Evolutionary conservation across 139 green algal species (phyloP).

Genomic region (Chlorella sp.): DNA sequence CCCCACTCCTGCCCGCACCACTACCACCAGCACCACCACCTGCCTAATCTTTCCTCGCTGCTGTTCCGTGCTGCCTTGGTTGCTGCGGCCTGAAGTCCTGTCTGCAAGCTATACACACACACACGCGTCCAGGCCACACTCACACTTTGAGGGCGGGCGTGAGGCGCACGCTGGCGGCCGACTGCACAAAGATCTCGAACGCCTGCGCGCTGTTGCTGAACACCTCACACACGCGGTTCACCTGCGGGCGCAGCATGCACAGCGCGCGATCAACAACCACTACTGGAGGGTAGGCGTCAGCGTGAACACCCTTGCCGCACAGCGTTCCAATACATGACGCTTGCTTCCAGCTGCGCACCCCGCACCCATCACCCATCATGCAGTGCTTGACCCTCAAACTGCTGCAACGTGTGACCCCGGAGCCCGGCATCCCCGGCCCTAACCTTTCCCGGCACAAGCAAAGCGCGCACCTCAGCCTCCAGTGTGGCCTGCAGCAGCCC

Average conservation of each 20-base stretch:
- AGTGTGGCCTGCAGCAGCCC: neutral
- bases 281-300: neutral
- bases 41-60: neutral
- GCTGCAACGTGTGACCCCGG: too few species aligned
- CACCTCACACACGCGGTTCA: neutral
- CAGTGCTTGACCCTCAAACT: neutral
- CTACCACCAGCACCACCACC: too few species aligned
- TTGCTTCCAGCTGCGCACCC: neutral
- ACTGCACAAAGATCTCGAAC: neutral
- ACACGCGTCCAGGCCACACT: neutral
- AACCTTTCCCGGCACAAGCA: too few species aligned
- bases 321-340: neutral
- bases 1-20: too few species aligned
- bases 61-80: too few species aligned
- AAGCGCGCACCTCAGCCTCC: neutral
- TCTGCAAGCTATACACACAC: too few species aligned
- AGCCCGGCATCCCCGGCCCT: too few species aligned
- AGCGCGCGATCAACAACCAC: neutral
- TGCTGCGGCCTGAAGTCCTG: too few species aligned
- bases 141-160: neutral
- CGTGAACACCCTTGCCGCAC: neutral
- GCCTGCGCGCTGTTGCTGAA: neutral
- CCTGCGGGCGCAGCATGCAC: too few species aligned
- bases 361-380: neutral
- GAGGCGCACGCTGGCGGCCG: neutral